Evolutionary conservation across 1,284 basidiomycete genomes (phyloP).

Genomic region (Austroboletus olivaceoglutinosus): DNA sequence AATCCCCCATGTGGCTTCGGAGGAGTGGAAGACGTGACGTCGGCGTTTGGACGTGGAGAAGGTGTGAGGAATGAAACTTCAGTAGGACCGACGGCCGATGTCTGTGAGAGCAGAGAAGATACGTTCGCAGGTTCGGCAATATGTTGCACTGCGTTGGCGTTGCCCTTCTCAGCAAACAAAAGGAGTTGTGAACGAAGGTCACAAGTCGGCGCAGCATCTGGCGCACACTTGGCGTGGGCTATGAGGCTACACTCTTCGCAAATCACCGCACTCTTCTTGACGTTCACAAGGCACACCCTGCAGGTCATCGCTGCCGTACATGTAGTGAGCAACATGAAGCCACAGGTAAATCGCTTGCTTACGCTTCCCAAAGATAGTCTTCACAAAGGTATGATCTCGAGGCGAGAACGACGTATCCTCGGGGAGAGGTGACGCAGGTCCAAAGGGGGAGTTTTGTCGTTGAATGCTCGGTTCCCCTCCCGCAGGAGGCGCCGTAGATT

Average conservation of each 20-base stretch:
- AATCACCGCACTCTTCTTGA: constrained; percentile 85
- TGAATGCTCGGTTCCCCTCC: constrained; percentile 26
- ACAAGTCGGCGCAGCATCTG: constrained; percentile 75
- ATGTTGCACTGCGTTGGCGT: constrained; percentile 52
- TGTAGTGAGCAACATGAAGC: constrained; percentile 14
- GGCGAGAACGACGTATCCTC: constrained; percentile 53
- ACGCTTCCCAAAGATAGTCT: constrained; percentile 92
- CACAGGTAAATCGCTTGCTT: constrained; percentile 32
- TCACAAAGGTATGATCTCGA: constrained; percentile 81
- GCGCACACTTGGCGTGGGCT: constrained; percentile 77
- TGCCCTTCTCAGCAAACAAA: constrained; percentile 64
- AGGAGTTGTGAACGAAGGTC: constrained; percentile 77
- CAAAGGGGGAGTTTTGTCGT: constrained; percentile 39
- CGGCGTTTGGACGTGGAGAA: constrained; percentile 51
- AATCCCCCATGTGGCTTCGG: constrained; percentile 56
- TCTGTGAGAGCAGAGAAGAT: constrained; percentile 7
- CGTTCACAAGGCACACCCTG: constrained; percentile 75
- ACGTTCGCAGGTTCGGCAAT: constrained; percentile 48
- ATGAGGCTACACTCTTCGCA: constrained; percentile 91
- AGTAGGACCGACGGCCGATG: constrained; percentile 30
- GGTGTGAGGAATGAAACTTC: constrained; percentile 52
- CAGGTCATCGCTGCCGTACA: constrained; percentile 73
- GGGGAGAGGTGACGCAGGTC: constrained; percentile 34
- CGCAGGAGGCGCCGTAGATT: constrained; percentile 38
- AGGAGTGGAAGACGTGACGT: constrained; percentile 38